These are phyloP conservation scores for Suhomyces sp. DNA, from an alignment of 805 yeast species.

Conservation along the genomic window DNA sequence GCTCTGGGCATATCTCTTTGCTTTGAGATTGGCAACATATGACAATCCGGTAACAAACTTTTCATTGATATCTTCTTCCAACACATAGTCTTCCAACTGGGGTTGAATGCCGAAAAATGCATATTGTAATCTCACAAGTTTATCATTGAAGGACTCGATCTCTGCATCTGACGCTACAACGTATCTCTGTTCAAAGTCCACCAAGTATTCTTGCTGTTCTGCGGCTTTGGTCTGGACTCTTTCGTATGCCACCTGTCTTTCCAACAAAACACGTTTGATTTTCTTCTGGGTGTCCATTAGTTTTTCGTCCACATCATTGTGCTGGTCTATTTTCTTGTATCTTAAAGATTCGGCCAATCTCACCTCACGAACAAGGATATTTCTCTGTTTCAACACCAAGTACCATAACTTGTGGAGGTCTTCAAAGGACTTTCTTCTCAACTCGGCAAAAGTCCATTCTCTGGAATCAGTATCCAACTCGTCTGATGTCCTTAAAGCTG, in stretches of 20 bases:
- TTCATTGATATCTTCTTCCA: conserved; percentile 50
- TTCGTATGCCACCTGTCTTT: conserved; percentile 71
- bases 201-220: conserved; percentile 47
- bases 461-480: conserved; percentile 58
- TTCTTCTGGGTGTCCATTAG: conserved; percentile 42
- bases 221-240: conserved; percentile 50
- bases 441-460: conserved; percentile 84
- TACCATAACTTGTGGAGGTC: conserved; percentile 94
- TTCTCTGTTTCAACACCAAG: conserved; percentile 77
- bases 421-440: conserved; percentile 86
- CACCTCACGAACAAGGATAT: conserved; percentile 71
- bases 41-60: conserved; percentile 62
- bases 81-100: conserved; percentile 52
- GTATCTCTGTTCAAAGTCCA: conserved; percentile 58
- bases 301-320: conserved; percentile 39
- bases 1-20: conserved; percentile 34
- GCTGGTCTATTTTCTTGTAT: conserved; percentile 30
- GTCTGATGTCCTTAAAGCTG: conserved; percentile 54
- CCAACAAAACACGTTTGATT: conserved; percentile 83
- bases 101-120: conserved; percentile 85
- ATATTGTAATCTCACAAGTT: conserved; percentile 72
- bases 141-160: conserved; percentile 53
- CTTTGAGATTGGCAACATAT: conserved; percentile 66
- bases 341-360: conserved; percentile 47
- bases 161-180: conserved; percentile 52